Percentiles rank a stretch among this genome's conserved stretches.
Evolutionary conservation across 805 yeast genomes (phyloP).

Genomic region (Kuraishia ogatae): DNA sequence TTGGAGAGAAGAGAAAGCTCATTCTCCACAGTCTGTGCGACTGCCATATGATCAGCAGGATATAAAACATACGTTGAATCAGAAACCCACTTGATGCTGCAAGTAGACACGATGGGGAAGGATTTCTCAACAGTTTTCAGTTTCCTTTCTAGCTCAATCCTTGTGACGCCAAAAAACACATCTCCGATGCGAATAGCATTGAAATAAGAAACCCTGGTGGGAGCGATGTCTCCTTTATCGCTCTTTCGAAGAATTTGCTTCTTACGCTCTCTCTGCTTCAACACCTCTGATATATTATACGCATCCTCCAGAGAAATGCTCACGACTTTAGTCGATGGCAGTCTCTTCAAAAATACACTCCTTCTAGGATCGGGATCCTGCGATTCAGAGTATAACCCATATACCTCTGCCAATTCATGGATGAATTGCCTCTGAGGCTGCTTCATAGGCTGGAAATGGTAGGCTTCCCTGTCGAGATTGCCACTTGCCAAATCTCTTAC

Average conservation of each 20-base stretch:
- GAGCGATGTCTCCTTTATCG: conserved; percentile 12
- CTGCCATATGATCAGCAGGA: conserved; percentile 22
- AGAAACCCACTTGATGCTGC: conserved; percentile 29
- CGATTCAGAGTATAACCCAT: conserved; percentile 53
- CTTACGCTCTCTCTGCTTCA: conserved; percentile 15
- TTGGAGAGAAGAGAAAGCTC: conserved; percentile 33
- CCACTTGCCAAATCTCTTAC: conserved; percentile 40
- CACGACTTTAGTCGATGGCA: conserved; percentile 28
- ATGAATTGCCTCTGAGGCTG: conserved; percentile 61
- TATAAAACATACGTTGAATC: conserved; percentile 32
- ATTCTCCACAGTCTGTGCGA: conserved; percentile 30
- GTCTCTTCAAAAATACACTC: conserved; percentile 51
- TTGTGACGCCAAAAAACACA: conserved; percentile 43
- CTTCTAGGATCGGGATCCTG: conserved; percentile 80
- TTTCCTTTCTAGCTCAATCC: conserved; percentile 30
- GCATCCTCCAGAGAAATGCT: conserved; percentile 37
- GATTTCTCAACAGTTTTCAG: conserved; percentile 17
- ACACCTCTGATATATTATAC: conserved; percentile 22
- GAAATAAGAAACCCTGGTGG: conserved; percentile 20
- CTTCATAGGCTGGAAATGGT: conserved; percentile 70
- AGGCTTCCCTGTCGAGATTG: conserved; percentile 25
- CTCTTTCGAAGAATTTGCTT: conserved; percentile 16
- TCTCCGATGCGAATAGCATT: conserved; percentile 51
- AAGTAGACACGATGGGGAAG: conserved; percentile 15
- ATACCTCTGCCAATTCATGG: conserved; percentile 57